A percentile compares a stretch with the other conserved stretches of the same genome.
Conservation (phyloP, 305 asterid species). For the Plantago lanceolata region DNA sequence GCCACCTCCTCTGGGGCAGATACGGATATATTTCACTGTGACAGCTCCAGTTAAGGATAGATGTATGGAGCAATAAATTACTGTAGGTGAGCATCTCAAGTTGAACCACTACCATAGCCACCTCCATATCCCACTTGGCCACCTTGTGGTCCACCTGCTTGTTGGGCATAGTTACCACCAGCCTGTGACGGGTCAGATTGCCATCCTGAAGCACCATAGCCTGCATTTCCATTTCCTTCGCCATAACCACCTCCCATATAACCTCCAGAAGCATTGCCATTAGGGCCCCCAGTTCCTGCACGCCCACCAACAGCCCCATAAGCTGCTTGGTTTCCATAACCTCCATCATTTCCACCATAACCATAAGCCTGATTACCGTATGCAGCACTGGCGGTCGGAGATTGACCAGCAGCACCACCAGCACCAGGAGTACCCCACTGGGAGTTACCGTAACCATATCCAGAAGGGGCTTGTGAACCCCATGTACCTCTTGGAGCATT, state of each 20-base stretch:
- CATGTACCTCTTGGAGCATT: constrained; percentile 61
- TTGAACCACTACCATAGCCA: constrained; percentile 43
- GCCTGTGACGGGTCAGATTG: constrained; percentile 60
- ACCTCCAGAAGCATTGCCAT: constrained; percentile 47
- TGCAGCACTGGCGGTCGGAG: constrained; percentile 63
- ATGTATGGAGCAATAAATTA: constrained; percentile 25
- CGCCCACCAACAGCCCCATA: constrained; percentile 80
- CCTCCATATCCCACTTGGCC: constrained; percentile 58
- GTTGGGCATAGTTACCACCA: constrained; percentile 42
- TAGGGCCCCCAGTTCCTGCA: constrained; percentile 58
- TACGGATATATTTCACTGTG: constrained; percentile 24
- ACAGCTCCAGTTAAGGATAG: constrained; percentile 30
- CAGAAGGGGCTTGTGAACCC: constrained; percentile 66
- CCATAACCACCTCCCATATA: constrained; percentile 59
- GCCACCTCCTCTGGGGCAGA: constrained; percentile 38
- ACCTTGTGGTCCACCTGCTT: constrained; percentile 31
- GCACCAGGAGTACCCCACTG: constrained; percentile 26
- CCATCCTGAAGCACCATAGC: constrained; percentile 45
- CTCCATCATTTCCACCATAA: constrained; percentile 75
- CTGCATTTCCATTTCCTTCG: constrained; percentile 48
- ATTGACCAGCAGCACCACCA: constrained; percentile 56
- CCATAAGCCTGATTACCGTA: constrained; percentile 83
- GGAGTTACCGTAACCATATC: constrained; percentile 61
- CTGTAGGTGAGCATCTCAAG: constrained; percentile 62
- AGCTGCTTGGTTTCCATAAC: constrained; percentile 56